A percentile compares a stretch with the other conserved stretches of the same genome.
phyloP scores from a whole-genome alignment of 768 basidiomycete genomes.

The Vararia minispora region DNA sequence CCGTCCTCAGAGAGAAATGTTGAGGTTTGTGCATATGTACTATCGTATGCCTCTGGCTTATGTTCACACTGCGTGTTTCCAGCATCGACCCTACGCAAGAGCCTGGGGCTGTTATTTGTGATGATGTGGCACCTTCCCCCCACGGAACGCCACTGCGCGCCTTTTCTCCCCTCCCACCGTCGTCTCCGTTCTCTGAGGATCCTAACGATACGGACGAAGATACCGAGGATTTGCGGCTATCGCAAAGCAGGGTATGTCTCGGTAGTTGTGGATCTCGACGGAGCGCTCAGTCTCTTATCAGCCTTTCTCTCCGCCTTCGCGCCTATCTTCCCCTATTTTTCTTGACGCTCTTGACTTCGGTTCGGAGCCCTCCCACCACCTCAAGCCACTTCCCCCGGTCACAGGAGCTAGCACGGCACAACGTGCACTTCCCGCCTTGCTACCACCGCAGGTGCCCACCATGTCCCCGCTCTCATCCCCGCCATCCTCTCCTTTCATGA shows the following conservation, averaged over 20 bases:
- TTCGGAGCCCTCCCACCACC: neutral
- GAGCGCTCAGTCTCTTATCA: too few species aligned
- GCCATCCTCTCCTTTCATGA: constrained; percentile 3
- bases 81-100: too few species aligned
- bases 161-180: constrained; percentile 12
- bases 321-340: neutral
- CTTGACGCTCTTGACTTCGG: neutral
- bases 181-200: constrained; percentile 11
- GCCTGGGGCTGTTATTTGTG: too few species aligned
- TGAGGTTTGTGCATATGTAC: too few species aligned
- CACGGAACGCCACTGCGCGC: constrained; percentile 1
- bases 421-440: neutral
- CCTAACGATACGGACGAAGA: constrained; percentile 3
- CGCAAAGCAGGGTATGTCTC: neutral
- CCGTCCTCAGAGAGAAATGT: too few species aligned
- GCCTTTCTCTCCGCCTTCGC: neutral
- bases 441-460: neutral
- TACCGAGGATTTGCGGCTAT: neutral
- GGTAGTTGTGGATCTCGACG: too few species aligned
- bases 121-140: neutral
- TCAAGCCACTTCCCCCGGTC: constrained; percentile 6
- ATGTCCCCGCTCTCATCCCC: constrained; percentile 12
- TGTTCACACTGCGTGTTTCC: too few species aligned
- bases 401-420: neutral
- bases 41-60: too few species aligned